phyloP scores from a whole-genome alignment of 495 filamentous ascomycete species.

The Cryomyces minteri region DNA sequence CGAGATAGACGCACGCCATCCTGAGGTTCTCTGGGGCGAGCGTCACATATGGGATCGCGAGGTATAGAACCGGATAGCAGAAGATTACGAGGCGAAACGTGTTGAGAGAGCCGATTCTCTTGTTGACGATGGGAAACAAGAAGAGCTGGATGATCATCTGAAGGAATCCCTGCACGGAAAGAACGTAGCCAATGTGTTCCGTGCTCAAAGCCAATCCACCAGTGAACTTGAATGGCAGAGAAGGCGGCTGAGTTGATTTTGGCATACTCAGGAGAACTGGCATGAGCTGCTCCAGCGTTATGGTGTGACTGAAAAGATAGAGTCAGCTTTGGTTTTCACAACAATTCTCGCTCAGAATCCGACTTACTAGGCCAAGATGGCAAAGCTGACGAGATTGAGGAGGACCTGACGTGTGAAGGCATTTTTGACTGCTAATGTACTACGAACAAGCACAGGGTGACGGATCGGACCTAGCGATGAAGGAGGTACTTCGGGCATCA shows the following conservation, averaged over 20 bases:
- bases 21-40: constrained; percentile 54
- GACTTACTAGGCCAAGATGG: constrained; percentile 88
- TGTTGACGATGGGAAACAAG: constrained; percentile 57
- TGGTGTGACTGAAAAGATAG: constrained; percentile 45
- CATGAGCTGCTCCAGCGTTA: constrained; percentile 85
- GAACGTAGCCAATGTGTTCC: constrained; percentile 67
- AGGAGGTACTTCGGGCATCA: constrained; percentile 1
- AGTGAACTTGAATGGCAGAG: constrained; percentile 71
- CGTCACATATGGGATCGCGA: constrained; percentile 75
- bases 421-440: background rate
- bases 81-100: constrained; percentile 67
- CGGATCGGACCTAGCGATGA: background rate
- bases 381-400: constrained; percentile 70
- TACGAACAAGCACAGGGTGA: background rate
- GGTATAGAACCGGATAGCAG: constrained; percentile 74
- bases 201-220: constrained; percentile 71
- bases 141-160: constrained; percentile 71
- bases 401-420: constrained; percentile 70
- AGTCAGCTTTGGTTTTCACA: background rate
- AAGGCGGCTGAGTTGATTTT: constrained; percentile 29
- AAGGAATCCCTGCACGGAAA: constrained; percentile 78
- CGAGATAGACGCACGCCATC: constrained; percentile 50
- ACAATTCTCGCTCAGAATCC: background rate
- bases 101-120: constrained; percentile 51
- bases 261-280: constrained; percentile 80